Base-by-base conservation (phyloP, 164 flowering plant species). In the Tinospora cordifolia region DNA sequence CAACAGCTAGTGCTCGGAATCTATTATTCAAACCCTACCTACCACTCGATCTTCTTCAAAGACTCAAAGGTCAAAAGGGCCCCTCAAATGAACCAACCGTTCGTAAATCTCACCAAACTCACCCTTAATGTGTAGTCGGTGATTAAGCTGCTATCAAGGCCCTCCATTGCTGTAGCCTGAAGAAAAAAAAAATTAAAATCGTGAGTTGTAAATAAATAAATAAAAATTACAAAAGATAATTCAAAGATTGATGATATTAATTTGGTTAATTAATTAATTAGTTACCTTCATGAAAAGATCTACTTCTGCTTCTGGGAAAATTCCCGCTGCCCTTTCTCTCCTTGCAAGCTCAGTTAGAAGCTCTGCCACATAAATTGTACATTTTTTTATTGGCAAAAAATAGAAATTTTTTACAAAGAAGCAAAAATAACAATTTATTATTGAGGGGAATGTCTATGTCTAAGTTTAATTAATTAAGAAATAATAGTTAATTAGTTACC, bases 201-300 rank as follows among this genome's bases (percentile, higher is more conserved):
- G 36, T 9, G 26, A 14, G 14, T 26, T 4, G 10, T 17, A n/a
- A 59, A 58, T 27, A 22, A 8, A 54, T 14, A 3, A 41, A 36
- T 11, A 19, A 8, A 57, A n/a, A 4, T 1, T 22, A 12, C 13
- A 44, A 9, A 7, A 44, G 12, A 19, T 54, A 54, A 54, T 54
- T 51, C 36, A 17, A 51, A 51, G n/a, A 15, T 51, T 51, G 22
- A 17, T 1, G n/a, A n/a, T 0, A 17, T 51, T 51, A 17, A 17
- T 54, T 30, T 4, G 36, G 36, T 30, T 15, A 17, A 8, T 9
- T 49, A 30, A 40, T 24, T 21, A 6, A 40, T 22, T 54, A 21
- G 9, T 68, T 74, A 87, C 98, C 97, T 93, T 93, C 99, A 95
- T 95, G 78, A 90, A 92, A 63, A 92, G 89, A 76, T 92, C 97